phyloP scores from a whole-genome alignment of 257 asterid species.

The Nicotiana tomentosiformis region DNA sequence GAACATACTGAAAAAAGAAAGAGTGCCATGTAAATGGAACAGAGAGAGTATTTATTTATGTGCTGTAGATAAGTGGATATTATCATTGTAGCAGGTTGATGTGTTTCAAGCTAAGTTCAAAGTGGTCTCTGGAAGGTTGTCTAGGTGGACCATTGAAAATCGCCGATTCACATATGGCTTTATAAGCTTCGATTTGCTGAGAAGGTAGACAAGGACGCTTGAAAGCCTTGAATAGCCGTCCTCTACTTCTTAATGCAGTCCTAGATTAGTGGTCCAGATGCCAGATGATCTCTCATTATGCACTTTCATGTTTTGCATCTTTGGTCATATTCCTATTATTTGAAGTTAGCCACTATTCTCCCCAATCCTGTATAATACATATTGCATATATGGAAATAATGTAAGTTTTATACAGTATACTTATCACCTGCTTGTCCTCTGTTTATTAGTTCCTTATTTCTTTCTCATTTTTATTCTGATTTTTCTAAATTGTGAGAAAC shows the following conservation, averaged over 20 bases:
- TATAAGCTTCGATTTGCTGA: neutral
- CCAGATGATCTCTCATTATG: neutral
- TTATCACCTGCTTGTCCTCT: neutral
- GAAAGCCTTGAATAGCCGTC: neutral
- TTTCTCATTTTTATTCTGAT: slow-evolving; percentile 8
- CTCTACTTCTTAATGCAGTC: neutral
- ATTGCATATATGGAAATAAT: neutral
- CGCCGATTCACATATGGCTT: too few relatives aligned
- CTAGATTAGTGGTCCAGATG: neutral
- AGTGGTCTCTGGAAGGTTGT: too few relatives aligned
- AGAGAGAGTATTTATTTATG: too few relatives aligned
- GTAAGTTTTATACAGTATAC: neutral
- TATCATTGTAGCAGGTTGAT: too few relatives aligned
- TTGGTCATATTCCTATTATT: neutral
- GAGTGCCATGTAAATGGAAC: too few relatives aligned
- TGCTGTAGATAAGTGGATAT: too few relatives aligned
- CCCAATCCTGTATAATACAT: neutral
- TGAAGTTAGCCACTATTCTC: neutral
- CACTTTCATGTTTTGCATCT: neutral
- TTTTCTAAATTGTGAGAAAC: slow-evolving; percentile 1
- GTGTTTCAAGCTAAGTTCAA: too few relatives aligned
- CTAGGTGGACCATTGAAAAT: too few relatives aligned
- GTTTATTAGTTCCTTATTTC: neutral
- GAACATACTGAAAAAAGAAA: too few relatives aligned
- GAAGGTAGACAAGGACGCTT: neutral